A percentile compares a stretch with the other conserved stretches of the same genome.
phyloP scores from a whole-genome alignment of 768 basidiomycete species.

The Calvatia gigantea region DNA sequence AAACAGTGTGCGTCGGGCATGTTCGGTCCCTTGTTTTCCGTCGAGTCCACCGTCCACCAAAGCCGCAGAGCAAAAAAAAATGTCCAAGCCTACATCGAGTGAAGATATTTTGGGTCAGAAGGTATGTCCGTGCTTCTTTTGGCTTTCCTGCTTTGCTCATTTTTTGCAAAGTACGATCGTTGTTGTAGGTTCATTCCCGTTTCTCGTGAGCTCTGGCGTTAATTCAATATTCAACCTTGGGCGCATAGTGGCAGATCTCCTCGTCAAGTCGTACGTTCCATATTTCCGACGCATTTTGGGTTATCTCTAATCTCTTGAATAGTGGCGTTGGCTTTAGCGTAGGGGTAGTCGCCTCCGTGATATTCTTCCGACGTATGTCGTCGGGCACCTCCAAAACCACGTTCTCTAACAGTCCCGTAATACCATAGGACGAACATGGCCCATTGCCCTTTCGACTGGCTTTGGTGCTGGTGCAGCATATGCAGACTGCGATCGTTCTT shows the following conservation, averaged over 20 bases:
- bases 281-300: constrained; percentile 10
- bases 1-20: constrained; percentile 21
- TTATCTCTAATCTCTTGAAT: constrained; percentile 5
- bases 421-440: constrained; percentile 83
- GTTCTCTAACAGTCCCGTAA: constrained; percentile 8
- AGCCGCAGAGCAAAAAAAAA: constrained; percentile 39
- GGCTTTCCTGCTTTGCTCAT: constrained; percentile 14
- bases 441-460: constrained; percentile 80
- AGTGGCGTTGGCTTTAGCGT: constrained; percentile 88
- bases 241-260: constrained; percentile 29
- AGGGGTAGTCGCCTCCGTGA: constrained; percentile 85
- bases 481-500: constrained; percentile 89
- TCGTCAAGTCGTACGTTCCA: constrained; percentile 76
- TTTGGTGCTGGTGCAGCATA: constrained; percentile 87
- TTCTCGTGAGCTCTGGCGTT: constrained; percentile 1
- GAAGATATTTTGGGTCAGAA: constrained; percentile 91
- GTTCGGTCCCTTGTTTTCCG: constrained; percentile 3
- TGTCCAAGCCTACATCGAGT: constrained; percentile 69
- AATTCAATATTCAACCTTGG: constrained; percentile 15
- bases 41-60: constrained; percentile 9
- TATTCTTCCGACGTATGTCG: constrained; percentile 85
- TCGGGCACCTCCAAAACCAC: neutral
- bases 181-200: constrained; percentile 56
- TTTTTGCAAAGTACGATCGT: constrained; percentile 66
- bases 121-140: constrained; percentile 38